Evolutionary conservation across 2,329 filamentous ascomycete species (phyloP).

Genomic region (Clonostachys rosea): DNA sequence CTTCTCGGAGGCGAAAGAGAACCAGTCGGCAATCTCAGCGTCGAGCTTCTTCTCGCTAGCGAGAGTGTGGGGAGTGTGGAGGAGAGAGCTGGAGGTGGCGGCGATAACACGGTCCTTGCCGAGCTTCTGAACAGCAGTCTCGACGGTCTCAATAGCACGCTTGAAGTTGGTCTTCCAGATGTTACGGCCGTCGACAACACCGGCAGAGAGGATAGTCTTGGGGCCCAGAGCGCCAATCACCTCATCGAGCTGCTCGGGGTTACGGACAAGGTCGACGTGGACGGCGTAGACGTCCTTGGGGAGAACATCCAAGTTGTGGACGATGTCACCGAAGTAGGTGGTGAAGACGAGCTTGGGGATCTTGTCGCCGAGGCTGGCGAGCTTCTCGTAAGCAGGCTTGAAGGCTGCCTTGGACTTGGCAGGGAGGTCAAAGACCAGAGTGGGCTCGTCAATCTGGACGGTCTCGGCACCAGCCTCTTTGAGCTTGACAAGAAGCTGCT

Average conservation of each 20-base stretch:
- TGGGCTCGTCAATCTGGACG: constrained; percentile 97
- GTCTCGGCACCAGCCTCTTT: constrained; percentile 95
- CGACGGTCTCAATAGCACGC: constrained; percentile 84
- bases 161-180: constrained; percentile 99
- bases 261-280: constrained; percentile 94
- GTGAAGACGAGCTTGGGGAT: constrained; percentile 86
- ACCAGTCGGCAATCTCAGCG: constrained; percentile 92
- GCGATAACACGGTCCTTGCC: constrained; percentile 97
- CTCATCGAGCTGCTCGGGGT: constrained; percentile 93
- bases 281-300: constrained; percentile 77
- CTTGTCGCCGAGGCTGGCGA: constrained; percentile 69
- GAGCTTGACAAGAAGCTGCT: constrained; percentile 86
- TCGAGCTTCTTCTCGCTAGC: constrained; percentile 98
- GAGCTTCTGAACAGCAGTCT: constrained; percentile 87
- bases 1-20: constrained; percentile 98
- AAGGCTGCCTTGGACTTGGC: constrained; percentile 91
- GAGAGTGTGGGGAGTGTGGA: constrained; percentile 97
- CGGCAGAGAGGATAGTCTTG: constrained; percentile 86
- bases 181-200: constrained; percentile 98
- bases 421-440: constrained; percentile 91
- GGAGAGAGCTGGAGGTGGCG: constrained; percentile 93
- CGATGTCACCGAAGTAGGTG: constrained; percentile 99
- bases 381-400: constrained; percentile 94
- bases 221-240: constrained; percentile 79
- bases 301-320: constrained; percentile 95